Evolutionary conservation across 345 rosid genomes (phyloP).

Genomic region (Lumnitzera littorea): DNA sequence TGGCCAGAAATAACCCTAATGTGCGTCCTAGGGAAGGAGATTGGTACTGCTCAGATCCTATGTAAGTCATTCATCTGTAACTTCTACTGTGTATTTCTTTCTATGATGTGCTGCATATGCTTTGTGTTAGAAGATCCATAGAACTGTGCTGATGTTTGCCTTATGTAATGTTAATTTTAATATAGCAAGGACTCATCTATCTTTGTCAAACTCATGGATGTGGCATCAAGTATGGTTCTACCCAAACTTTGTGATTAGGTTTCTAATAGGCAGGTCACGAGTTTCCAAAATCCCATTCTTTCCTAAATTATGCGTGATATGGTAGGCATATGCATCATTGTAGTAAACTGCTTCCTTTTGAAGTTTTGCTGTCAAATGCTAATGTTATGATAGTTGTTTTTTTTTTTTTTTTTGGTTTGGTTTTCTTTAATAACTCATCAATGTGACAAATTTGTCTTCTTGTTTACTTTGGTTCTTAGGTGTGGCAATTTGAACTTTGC

Average conservation of each 20-base stretch:
- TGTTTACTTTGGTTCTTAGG: slow-evolving; percentile 28
- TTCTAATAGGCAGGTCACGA: too few species aligned
- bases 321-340: too few species aligned
- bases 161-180: too few species aligned
- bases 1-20: slow-evolving; percentile 53
- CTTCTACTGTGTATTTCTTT: background rate
- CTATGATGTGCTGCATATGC: background rate
- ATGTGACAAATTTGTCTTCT: background rate
- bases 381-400: background rate
- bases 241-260: too few species aligned
- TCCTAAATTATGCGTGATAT: too few species aligned
- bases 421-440: background rate
- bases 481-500: slow-evolving; percentile 87
- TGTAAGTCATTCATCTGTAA: slow-evolving; percentile 33
- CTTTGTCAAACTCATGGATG: too few species aligned
- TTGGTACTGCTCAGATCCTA: slow-evolving; percentile 66
- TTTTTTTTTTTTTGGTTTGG: background rate
- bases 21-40: slow-evolving; percentile 94
- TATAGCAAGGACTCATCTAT: too few species aligned
- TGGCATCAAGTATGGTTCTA: too few species aligned
- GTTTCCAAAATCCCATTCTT: too few species aligned
- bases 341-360: too few species aligned
- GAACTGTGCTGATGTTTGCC: too few species aligned
- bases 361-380: too few species aligned
- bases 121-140: background rate